Evolutionary conservation across 176 grass and related monocot species (phyloP), one percentile per base, ranked within the genome.

Genomic region (Aegilops speltoides): DNA sequence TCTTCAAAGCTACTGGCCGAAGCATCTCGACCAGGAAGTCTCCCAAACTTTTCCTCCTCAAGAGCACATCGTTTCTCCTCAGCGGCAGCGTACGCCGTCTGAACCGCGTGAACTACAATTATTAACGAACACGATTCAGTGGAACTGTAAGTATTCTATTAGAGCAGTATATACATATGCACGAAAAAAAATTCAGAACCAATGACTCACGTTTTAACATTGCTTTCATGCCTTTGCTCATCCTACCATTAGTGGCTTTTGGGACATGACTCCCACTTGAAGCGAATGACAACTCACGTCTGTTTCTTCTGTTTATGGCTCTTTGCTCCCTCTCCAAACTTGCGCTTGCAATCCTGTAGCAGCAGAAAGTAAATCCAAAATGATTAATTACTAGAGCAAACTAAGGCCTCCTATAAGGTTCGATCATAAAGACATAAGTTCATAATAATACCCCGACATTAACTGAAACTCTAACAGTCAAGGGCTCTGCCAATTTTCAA

Each of bases 261-360:
- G 79, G 52, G 36, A 32, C 16, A 33, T 68, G 46, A 33, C 65
- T 3, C 29, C 15, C 6, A 34, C 65, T 32, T 10, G 65, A 68
- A 34, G 29, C 32, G 29, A 68, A 17, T 68, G 32, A 17, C 9
- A 29, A 8, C 7, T 17, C 7, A 3, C 3, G 8, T 69, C 4
- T 22, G 8, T 33, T 32, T 19, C 29, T 32, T 69, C 67, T 69
- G 34, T 32, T 32, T 22, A 2, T 69, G 32, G 32, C 32, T 69
- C 3, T 11, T 19, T 22, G 32, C 19, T 10, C 25, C 48, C 71
- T 50, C 46, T 50, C 46, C 46, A 50, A 4, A 50, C 76, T 31
- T 3, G 76, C 61, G 76, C 48, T 63, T 48, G 66, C 52, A 46
- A 37, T 72, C 85, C 85, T 86, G 56, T 26, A 86, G 37, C 77